phyloP scores from a whole-genome alignment of 768 basidiomycete genomes.

The Tricholoma furcatifolium region DNA sequence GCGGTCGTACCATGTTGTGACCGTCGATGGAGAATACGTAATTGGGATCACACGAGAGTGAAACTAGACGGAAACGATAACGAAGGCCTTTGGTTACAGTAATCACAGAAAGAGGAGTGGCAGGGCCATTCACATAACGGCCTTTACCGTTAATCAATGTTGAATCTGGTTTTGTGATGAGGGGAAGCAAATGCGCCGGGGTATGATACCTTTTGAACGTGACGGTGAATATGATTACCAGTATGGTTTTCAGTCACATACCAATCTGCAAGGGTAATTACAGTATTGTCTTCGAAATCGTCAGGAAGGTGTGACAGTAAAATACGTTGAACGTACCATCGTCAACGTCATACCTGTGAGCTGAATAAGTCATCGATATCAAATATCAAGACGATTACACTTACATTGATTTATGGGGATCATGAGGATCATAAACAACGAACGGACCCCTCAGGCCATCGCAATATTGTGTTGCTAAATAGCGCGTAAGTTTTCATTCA shows the following conservation, averaged over 20 bases:
- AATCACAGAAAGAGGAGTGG: no score
- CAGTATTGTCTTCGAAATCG: constrained; percentile 33
- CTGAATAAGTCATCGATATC: not conserved
- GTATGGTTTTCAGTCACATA: constrained; percentile 17
- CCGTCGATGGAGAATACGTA: constrained; percentile 25
- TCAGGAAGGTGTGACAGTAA: not conserved
- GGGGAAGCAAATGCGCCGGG: no score
- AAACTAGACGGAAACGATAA: no score
- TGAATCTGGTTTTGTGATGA: no score
- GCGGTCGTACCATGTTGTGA: constrained; percentile 15
- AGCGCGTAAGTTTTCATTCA: no score
- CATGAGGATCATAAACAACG: constrained; percentile 41
- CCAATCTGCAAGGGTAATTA: constrained; percentile 51
- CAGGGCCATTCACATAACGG: no score
- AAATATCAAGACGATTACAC: not conserved
- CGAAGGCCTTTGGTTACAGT: no score
- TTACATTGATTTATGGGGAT: constrained; percentile 27
- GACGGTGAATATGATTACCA: not conserved
- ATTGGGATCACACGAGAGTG: not conserved
- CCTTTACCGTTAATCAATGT: no score
- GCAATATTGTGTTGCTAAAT: constrained; percentile 48
- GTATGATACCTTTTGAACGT: not conserved
- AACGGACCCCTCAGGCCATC: constrained; percentile 52
- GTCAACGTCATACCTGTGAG: constrained; percentile 36
- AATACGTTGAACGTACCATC: constrained; percentile 31